These are phyloP conservation scores for Gymnopilus junonius DNA, from an alignment of 768 basidiomycete species.

Conservation along the genomic window DNA sequence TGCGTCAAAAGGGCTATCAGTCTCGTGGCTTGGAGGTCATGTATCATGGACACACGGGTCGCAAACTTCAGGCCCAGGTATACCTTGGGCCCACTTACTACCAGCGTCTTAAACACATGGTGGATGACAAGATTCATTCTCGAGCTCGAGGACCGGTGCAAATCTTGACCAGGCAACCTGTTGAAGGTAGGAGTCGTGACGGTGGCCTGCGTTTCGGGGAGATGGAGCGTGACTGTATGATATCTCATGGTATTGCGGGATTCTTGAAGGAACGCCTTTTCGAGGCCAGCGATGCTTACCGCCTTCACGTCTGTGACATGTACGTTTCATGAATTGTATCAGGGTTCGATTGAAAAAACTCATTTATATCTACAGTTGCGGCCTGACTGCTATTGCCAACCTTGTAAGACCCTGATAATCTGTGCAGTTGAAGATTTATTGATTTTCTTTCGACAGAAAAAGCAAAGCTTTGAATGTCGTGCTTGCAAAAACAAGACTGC, in stretches of 20 bases:
- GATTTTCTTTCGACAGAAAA: constrained; percentile 62
- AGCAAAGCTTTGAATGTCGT: constrained; percentile 98
- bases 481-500: constrained; percentile 98
- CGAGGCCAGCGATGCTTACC: constrained; percentile 91
- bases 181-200: constrained; percentile 98
- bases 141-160: constrained; percentile 97
- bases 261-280: constrained; percentile 98
- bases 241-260: constrained; percentile 97
- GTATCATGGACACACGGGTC: constrained; percentile 99
- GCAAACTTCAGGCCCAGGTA: constrained; percentile 96
- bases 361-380: constrained; percentile 61
- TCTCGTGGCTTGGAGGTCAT: constrained; percentile 97
- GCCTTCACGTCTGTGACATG: constrained; percentile 97
- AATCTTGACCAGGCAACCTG: constrained; percentile 95
- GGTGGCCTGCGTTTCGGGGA: constrained; percentile 99
- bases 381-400: constrained; percentile 96
- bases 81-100: constrained; percentile 99
- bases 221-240: constrained; percentile 99
- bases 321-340: constrained; percentile 43
- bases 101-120: constrained; percentile 99
- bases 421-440: constrained; percentile 8
- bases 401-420: constrained; percentile 56
- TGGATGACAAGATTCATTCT: constrained; percentile 99
- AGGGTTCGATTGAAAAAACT: constrained; percentile 8
- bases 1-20: constrained; percentile 92